Conservation (phyloP, 176 grass and related monocot species). For the Coix lacrymajobi region DNA sequence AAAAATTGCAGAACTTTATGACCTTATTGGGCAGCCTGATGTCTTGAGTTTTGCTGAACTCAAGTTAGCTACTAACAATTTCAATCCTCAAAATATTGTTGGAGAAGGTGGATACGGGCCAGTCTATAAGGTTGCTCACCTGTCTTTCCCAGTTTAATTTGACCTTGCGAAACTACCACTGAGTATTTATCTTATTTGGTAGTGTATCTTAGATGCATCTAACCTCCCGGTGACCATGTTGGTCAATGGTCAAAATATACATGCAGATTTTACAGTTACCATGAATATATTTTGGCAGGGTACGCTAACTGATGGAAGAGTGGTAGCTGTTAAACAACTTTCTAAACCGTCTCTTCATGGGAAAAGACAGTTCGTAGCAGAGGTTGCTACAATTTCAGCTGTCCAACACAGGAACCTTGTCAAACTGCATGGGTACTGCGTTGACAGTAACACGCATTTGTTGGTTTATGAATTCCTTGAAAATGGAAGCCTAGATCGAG, state of each 20-base stretch:
- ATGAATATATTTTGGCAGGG: slow-evolving; percentile 18
- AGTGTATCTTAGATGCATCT: neutral
- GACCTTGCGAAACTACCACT: neutral
- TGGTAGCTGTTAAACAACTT: slow-evolving; percentile 60
- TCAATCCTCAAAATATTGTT: slow-evolving; percentile 46
- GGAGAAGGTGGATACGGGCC: slow-evolving; percentile 66
- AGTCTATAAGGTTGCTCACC: slow-evolving; percentile 48
- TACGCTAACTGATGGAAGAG: slow-evolving; percentile 46
- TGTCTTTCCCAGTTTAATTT: neutral
- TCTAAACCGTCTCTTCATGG: slow-evolving; percentile 57
- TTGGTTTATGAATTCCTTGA: slow-evolving; percentile 76
- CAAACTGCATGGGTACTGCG: slow-evolving; percentile 54
- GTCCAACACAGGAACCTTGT: slow-evolving; percentile 54
- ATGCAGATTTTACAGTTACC: neutral
- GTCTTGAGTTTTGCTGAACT: slow-evolving; percentile 10
- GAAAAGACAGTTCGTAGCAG: slow-evolving; percentile 49
- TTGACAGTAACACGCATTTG: slow-evolving; percentile 40
- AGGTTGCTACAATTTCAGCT: slow-evolving; percentile 39
- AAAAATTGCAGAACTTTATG: slow-evolving; percentile 18
- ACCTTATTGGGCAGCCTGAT: neutral
- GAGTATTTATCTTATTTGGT: neutral
- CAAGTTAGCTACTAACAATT: slow-evolving; percentile 30
- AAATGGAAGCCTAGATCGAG: slow-evolving; percentile 66
- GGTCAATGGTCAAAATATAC: neutral
- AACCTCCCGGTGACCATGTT: neutral